These are phyloP conservation scores for Lolium perenne DNA, from an alignment of 176 grass and related monocot species.

Conservation along the genomic window DNA sequence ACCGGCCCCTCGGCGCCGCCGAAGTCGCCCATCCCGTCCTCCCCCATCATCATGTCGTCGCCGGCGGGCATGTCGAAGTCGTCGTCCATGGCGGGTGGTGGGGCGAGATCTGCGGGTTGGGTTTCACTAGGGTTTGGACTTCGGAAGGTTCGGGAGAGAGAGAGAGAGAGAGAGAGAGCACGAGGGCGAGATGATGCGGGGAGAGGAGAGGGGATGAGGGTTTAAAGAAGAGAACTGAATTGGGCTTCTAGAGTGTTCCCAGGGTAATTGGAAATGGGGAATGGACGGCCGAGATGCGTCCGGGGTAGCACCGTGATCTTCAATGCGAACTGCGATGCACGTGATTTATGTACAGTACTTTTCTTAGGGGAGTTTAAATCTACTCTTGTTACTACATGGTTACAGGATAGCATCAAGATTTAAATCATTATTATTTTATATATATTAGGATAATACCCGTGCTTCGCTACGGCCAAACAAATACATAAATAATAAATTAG, in stretches of 20 bases:
- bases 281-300: slow-evolving; percentile 31
- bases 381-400: neutral
- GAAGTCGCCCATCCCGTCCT: slow-evolving; percentile 57
- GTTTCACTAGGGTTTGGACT: slow-evolving; percentile 50
- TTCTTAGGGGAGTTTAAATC: neutral
- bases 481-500: too few relatives aligned
- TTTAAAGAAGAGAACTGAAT: slow-evolving; percentile 48
- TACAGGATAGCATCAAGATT: neutral
- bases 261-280: slow-evolving; percentile 2
- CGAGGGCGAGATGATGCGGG: slow-evolving; percentile 6
- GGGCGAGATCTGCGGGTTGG: slow-evolving; percentile 32
- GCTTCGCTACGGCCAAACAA: too few relatives aligned
- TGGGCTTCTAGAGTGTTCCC: slow-evolving; percentile 64
- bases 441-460: too few relatives aligned
- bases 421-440: neutral
- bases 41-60: slow-evolving; percentile 64
- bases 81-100: slow-evolving; percentile 67
- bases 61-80: slow-evolving; percentile 75
- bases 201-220: neutral
- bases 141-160: slow-evolving; percentile 48
- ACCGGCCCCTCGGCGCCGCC: slow-evolving; percentile 60
- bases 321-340: neutral
- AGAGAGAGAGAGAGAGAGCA: slow-evolving; percentile 32
- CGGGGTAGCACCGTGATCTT: neutral
- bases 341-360: too few relatives aligned